Evolutionary conservation across 176 grass and related monocot species (phyloP), one percentile per base, ranked within the genome.

Genomic region (Avena insularis): DNA sequence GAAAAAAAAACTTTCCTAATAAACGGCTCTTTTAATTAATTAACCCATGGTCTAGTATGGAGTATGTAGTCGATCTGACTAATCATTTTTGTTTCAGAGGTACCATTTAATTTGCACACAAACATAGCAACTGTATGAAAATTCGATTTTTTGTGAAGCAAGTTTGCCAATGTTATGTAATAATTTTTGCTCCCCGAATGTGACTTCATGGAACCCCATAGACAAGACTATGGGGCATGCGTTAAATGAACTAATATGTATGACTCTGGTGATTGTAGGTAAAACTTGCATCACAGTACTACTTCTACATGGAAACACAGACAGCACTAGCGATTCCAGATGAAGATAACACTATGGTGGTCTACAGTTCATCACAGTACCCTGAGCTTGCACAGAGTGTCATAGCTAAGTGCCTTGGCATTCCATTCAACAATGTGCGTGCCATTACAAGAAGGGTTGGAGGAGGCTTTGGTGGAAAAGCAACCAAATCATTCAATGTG

Each of bases 231-330:
- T 45, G 4, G 53, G 23, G 66, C 6, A 46, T 60, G 23, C 50
- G 20, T 27, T 88, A 68, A 40, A 65, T 65, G 31, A 65, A 65
- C 62, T 65, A 65, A 83, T 68, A 35, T 35, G 12, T 57, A 54
- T 77, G 21, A 54, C 60, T 54, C 82, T 46, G 13, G 67, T 68
- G 29, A 20, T 70, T 82, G 67, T 87, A 96, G 94, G 91, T 96
- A 81, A 93, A 93, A 79, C 85, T 96, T 78, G 82, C 78, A 49
- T 91, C 89, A 61, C 89, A 96, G 48, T 93, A 96, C 47, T 84
- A 91, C 62, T 96, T 93, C 78, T 95, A 95, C 59, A 95, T 95
- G 94, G 94, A 96, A 77, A 96, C 89, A 74, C 91, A 96, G 12
- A 86, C 91, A 48, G 74, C 91, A 65, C 38, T 96, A 12, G 91